Evolutionary conservation across 306 rosid genomes (phyloP).

Genomic region (Ochetophila trinervis): DNA sequence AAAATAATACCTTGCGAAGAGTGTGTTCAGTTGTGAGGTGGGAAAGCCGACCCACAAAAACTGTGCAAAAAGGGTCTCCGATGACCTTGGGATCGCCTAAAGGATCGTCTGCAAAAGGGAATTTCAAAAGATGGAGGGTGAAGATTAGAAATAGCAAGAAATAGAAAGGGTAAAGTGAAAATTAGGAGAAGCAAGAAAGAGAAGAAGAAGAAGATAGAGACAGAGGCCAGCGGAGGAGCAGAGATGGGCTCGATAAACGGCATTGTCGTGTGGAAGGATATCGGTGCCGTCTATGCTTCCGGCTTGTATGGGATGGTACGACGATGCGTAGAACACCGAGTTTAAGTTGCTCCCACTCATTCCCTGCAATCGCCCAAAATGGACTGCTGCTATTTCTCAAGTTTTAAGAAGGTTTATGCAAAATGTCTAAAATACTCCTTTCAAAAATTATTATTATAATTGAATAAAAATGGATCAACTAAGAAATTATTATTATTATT

Average conservation of each 20-base stretch:
- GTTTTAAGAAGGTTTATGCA: no score
- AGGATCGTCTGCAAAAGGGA: constrained; percentile 64
- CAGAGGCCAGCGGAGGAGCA: constrained; percentile 79
- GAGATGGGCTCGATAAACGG: constrained; percentile 70
- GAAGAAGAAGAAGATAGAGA: constrained; percentile 10
- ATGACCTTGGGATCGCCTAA: constrained; percentile 65
- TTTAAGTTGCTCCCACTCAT: constrained; percentile 33
- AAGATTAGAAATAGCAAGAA: neutral
- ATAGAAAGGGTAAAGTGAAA: neutral
- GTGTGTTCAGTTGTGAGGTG: constrained; percentile 59
- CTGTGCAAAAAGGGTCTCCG: constrained; percentile 78
- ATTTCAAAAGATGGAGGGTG: neutral
- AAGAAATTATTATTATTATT: no score
- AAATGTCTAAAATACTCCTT: no score
- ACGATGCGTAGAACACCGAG: constrained; percentile 68
- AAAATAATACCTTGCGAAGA: constrained; percentile 46
- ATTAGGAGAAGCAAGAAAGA: neutral
- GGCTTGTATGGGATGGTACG: constrained; percentile 82
- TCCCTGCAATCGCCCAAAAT: neutral
- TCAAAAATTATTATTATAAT: no score
- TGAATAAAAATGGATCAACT: no score
- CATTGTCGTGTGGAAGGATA: constrained; percentile 76
- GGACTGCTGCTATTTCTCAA: no score
- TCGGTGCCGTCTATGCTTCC: constrained; percentile 98
- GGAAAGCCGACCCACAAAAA: constrained; percentile 78